Evolutionary conservation across 2,329 filamentous ascomycete species (phyloP), one percentile per base, ranked within the genome.

Genomic region (Scedosporium aurantiacum): DNA sequence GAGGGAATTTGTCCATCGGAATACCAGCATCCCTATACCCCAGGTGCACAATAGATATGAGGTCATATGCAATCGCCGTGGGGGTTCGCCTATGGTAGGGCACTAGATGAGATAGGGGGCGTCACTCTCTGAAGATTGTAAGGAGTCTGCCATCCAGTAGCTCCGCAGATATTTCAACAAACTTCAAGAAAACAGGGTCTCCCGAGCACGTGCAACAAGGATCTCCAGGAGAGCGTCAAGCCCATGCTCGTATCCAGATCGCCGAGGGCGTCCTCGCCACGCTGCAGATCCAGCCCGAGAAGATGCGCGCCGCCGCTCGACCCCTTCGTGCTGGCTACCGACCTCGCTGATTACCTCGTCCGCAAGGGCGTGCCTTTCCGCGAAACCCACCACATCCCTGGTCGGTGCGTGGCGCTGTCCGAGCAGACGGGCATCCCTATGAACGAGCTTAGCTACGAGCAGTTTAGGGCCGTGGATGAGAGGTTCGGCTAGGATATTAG

Each of bases 191-290:
- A 37, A 12, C 32, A 12, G 72, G 88, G 88, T 61, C 82, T 94
- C 28, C 89, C 90, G 1, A 88, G 83, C 52, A 91, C 88, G 2
- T 95, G 95, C 79, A 93, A 95, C 79, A 96, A 95, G 75, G 90
- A 96, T 72, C 75, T 95, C n/a, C 90, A 96, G 74, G 91, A 96
- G 75, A 87, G 84, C 63, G 86, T 90, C 64, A 88, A 95, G 78
- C 87, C 88, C n/a, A 84, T 96, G 75, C 82, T 96, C 57, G 90
- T 69, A 81, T 95, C 61, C 85, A 88, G 72, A 96, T 96, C 67
- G 89, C 89, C 28, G 89, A 88, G 25, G 89, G 91, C 61, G 87
- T 95, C 4, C 78, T 96, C 3, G 83, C 84, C 1, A 95, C 90
- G 0, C 77, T 95, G 10, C 82, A 77, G 5, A 80, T 88, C 64